Conservation (phyloP, 2,329 filamentous ascomycete genomes). For the Trematosphaeria pertusa region DNA sequence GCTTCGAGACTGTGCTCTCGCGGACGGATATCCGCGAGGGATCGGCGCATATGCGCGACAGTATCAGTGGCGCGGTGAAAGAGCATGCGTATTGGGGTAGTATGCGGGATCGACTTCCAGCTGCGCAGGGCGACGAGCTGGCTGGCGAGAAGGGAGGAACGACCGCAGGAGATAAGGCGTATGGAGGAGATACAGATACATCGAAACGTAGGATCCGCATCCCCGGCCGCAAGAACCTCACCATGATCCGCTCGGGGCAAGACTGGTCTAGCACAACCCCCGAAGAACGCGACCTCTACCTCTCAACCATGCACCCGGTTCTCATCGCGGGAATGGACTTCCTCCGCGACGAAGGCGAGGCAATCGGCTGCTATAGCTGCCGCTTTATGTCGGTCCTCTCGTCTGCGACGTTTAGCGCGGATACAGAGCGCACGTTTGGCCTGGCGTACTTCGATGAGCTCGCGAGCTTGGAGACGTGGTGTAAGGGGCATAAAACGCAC, state of each 20-base stretch:
- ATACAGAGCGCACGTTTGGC: slow-evolving; percentile 49
- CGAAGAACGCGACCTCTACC: slow-evolving; percentile 53
- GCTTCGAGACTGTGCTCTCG: slow-evolving; percentile 55
- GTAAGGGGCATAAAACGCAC: slow-evolving; percentile 50
- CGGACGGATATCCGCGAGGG: slow-evolving; percentile 49
- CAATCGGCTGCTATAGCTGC: slow-evolving; percentile 55
- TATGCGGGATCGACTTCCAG: slow-evolving; percentile 54
- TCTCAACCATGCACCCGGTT: slow-evolving; percentile 55
- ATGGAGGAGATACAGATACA: not conserved
- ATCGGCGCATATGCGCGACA: slow-evolving; percentile 50
- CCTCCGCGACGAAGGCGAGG: slow-evolving; percentile 51
- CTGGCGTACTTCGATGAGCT: slow-evolving; percentile 54
- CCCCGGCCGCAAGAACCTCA: slow-evolving; percentile 49
- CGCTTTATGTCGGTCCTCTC: slow-evolving; percentile 55
- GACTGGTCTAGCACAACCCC: slow-evolving; percentile 53
- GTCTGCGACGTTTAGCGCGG: slow-evolving; percentile 11
- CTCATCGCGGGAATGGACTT: slow-evolving; percentile 55
- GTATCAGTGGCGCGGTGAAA: slow-evolving; percentile 46
- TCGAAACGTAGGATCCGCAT: slow-evolving; percentile 40
- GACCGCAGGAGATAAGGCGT: not conserved
- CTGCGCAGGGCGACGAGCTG: slow-evolving; percentile 48
- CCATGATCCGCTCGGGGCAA: slow-evolving; percentile 55
- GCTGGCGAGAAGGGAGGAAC: slow-evolving; percentile 31
- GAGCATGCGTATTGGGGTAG: slow-evolving; percentile 58
- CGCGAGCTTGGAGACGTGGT: slow-evolving; percentile 50